Evolutionary conservation across 768 basidiomycete species (phyloP).

Genomic region (Postia placenta): DNA sequence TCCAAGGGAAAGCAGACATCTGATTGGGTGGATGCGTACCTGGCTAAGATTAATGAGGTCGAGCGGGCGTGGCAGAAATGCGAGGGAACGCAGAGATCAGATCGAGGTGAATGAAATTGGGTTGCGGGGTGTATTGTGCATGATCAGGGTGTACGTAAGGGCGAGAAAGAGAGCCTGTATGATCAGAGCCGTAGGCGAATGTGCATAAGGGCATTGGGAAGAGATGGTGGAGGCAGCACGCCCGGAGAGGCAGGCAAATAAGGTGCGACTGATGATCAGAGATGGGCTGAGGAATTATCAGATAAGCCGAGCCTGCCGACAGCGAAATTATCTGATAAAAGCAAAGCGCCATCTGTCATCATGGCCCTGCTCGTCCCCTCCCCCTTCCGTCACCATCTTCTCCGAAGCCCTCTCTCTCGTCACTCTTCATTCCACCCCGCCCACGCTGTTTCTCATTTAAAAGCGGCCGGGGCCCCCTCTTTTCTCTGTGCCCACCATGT

Average conservation of each 20-base stretch:
- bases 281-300: constrained; percentile 3
- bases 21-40: constrained; percentile 33
- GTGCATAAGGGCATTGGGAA: too few relatives aligned
- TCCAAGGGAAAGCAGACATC: constrained; percentile 24
- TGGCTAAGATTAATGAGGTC: constrained; percentile 7
- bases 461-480: not conserved
- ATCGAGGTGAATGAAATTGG: not conserved
- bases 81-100: not conserved
- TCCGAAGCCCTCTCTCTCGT: not conserved
- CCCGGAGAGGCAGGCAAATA: not conserved
- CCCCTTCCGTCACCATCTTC: not conserved
- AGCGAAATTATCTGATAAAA: constrained; percentile 16
- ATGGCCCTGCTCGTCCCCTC: constrained; percentile 6
- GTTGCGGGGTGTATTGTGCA: not conserved
- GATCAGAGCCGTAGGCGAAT: too few relatives aligned
- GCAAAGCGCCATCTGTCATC: constrained; percentile 1
- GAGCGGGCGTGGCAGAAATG: constrained; percentile 1
- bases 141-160: not conserved
- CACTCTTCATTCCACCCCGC: constrained; percentile 3
- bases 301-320: constrained; percentile 3
- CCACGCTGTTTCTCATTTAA: not conserved
- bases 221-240: not conserved
- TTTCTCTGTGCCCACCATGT: constrained; percentile 1
- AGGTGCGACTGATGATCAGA: not conserved
- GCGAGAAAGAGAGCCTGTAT: too few relatives aligned